Evolutionary conservation across 2,329 filamentous ascomycete species (phyloP).

Genomic region (Chaetomium olivaceum): DNA sequence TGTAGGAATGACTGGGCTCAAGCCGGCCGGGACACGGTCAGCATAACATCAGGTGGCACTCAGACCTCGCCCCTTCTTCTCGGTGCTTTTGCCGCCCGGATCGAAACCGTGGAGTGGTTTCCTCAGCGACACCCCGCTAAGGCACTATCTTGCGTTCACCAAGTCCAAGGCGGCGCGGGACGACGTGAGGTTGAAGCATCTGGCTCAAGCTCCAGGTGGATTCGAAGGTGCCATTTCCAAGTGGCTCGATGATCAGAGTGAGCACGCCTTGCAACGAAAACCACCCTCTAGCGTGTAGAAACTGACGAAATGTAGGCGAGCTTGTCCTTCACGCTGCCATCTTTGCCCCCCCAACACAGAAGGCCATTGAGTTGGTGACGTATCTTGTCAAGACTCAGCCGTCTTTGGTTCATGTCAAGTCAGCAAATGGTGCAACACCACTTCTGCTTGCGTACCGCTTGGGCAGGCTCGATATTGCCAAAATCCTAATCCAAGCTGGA

Average conservation of each 20-base stretch:
- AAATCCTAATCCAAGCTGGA: slow-evolving; percentile 64
- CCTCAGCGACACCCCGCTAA: slow-evolving; percentile 66
- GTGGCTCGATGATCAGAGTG: slow-evolving; percentile 63
- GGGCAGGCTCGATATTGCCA: slow-evolving; percentile 55
- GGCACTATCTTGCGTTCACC: slow-evolving; percentile 68
- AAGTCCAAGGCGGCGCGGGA: slow-evolving; percentile 58
- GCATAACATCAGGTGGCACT: slow-evolving; percentile 42
- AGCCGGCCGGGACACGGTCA: slow-evolving; percentile 53
- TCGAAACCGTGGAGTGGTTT: slow-evolving; percentile 80
- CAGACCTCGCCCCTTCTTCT: slow-evolving; percentile 60
- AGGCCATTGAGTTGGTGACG: slow-evolving; percentile 58
- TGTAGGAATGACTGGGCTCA: slow-evolving; percentile 68
- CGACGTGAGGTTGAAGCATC: slow-evolving; percentile 62
- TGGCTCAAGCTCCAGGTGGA: slow-evolving; percentile 61
- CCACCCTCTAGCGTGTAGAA: background rate
- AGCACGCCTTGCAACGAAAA: slow-evolving; percentile 32
- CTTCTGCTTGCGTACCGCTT: slow-evolving; percentile 65
- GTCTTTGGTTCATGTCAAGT: slow-evolving; percentile 61
- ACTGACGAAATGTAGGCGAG: slow-evolving; percentile 48
- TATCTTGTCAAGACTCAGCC: slow-evolving; percentile 67
- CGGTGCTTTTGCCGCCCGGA: slow-evolving; percentile 56
- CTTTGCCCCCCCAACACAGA: slow-evolving; percentile 43
- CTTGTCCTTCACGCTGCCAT: slow-evolving; percentile 68
- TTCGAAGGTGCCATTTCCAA: slow-evolving; percentile 63
- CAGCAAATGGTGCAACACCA: slow-evolving; percentile 61